phyloP scores from a whole-genome alignment of 768 basidiomycete genomes.

The Xanthoconium stramineum region DNA sequence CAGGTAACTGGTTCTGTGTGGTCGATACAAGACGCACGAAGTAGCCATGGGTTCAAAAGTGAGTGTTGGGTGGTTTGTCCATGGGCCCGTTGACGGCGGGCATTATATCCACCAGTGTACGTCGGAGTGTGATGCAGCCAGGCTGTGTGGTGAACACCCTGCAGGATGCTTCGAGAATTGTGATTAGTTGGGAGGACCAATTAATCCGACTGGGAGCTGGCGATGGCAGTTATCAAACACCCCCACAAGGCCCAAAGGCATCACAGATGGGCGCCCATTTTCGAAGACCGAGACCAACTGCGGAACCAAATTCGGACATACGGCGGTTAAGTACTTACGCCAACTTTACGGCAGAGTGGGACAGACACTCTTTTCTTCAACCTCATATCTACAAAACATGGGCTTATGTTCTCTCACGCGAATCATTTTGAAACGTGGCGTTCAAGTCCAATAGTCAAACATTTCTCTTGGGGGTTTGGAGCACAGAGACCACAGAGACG shows the following conservation, averaged over 20 bases:
- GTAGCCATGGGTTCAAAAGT: constrained; percentile 3
- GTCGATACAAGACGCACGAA: neutral
- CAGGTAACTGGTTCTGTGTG: neutral
- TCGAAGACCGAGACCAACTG: no score
- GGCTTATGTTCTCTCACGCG: no score
- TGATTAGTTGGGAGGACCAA: neutral
- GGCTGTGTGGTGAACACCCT: neutral
- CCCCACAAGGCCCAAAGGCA: neutral
- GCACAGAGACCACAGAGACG: no score
- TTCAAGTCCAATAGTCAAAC: no score
- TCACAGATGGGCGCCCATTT: neutral
- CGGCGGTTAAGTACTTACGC: no score
- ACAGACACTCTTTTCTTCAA: no score
- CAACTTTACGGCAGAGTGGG: no score
- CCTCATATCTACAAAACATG: no score
- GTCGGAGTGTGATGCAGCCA: neutral
- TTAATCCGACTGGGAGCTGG: neutral
- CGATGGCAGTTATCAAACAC: neutral
- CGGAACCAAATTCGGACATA: no score
- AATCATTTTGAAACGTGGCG: no score
- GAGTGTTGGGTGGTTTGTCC: neutral
- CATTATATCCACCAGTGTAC: constrained; percentile 8
- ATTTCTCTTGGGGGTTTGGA: no score
- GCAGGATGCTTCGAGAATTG: constrained; percentile 4
- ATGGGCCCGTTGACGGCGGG: neutral